Conservation (phyloP, 371 early-diverging fungal species). For the Mortierella sp. region DNA sequence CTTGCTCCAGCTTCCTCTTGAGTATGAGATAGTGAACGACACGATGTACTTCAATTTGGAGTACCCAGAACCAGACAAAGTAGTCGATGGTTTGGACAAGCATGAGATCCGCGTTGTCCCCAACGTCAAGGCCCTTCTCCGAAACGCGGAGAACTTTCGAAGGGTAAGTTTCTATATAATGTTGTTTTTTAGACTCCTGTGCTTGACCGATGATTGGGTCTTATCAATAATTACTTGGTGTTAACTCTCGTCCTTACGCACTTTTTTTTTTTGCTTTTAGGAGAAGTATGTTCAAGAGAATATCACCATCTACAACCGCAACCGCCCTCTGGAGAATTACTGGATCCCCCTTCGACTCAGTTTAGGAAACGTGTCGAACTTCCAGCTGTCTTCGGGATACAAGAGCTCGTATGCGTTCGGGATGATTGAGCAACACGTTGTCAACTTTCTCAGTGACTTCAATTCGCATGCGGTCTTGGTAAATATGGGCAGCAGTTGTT, state of each 20-base stretch:
- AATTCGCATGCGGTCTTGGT: constrained; percentile 52
- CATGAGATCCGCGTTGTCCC: constrained; percentile 64
- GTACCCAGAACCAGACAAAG: constrained; percentile 54
- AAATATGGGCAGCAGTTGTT: constrained; percentile 34
- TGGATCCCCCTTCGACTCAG: constrained; percentile 71
- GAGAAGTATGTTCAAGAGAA: constrained; percentile 80
- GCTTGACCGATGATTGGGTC: no score
- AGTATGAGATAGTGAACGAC: constrained; percentile 76
- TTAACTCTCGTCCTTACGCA: neutral
- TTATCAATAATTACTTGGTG: neutral
- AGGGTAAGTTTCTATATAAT: constrained; percentile 56
- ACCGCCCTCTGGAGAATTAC: constrained; percentile 73
- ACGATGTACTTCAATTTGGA: constrained; percentile 74
- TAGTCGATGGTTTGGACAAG: constrained; percentile 38
- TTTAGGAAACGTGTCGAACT: constrained; percentile 72
- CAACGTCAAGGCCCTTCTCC: constrained; percentile 63
- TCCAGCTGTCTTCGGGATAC: constrained; percentile 77
- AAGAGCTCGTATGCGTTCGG: constrained; percentile 69
- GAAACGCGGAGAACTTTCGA: constrained; percentile 67
- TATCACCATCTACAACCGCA: constrained; percentile 75
- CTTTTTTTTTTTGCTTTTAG: constrained; percentile 36
- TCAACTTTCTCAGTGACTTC: constrained; percentile 69
- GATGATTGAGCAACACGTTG: constrained; percentile 71
- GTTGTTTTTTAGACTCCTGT: neutral
- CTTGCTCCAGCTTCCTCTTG: constrained; percentile 62